Percentiles rank a stretch among this genome's conserved stretches.
phyloP scores from a whole-genome alignment of 1,284 basidiomycete species.

The Rhodotorula mucilaginosa region DNA sequence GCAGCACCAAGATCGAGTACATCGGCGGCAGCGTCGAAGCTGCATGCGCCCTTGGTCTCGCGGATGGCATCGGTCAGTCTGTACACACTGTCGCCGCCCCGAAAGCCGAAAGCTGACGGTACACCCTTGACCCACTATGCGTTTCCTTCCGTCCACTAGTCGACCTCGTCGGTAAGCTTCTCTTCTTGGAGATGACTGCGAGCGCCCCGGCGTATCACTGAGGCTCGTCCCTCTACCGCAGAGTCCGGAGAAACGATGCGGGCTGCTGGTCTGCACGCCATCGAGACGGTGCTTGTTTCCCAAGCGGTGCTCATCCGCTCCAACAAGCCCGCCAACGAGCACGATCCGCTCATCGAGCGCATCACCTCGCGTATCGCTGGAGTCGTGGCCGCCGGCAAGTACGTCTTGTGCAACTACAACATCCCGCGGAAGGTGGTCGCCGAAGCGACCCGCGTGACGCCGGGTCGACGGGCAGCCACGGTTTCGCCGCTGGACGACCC shows the following conservation, averaged over 20 bases:
- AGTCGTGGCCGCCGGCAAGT: slow-evolving; percentile 83
- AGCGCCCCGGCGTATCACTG: slow-evolving; percentile 1
- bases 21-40: slow-evolving; percentile 98
- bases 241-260: slow-evolving; percentile 99
- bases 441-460: slow-evolving; percentile 71
- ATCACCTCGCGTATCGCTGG: slow-evolving; percentile 88
- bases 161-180: slow-evolving; percentile 77
- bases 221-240: slow-evolving; percentile 45
- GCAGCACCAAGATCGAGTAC: slow-evolving; percentile 80
- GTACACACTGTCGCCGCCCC: too few species aligned
- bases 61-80: slow-evolving; percentile 73
- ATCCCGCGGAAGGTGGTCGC: slow-evolving; percentile 64
- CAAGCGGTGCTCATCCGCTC: slow-evolving; percentile 95
- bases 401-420: slow-evolving; percentile 92
- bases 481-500: slow-evolving; percentile 77
- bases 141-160: slow-evolving; percentile 54
- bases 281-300: slow-evolving; percentile 80
- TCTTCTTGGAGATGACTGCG: not conserved
- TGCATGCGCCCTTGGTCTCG: slow-evolving; percentile 91
- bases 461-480: slow-evolving; percentile 85
- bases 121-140: too few species aligned
- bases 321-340: slow-evolving; percentile 55
- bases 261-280: slow-evolving; percentile 89
- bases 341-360: slow-evolving; percentile 64
- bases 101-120: not conserved